Percentiles rank a stretch among this genome's conserved stretches.
phyloP scores from a whole-genome alignment of 352 stramenopile species.

The Plasmopara muralis region DNA sequence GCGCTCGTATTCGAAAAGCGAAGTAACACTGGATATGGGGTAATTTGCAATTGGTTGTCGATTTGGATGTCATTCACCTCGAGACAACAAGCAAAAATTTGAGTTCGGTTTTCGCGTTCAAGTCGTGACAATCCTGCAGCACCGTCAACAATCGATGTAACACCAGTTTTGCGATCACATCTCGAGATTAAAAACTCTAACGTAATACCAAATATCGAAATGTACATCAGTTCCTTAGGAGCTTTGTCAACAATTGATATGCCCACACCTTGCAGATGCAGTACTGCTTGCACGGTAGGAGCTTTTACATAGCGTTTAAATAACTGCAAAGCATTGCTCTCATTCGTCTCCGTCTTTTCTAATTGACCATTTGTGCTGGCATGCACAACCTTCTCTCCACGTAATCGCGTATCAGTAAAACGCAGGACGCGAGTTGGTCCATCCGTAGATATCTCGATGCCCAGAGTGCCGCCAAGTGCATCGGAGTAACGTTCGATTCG shows the following conservation, averaged over 20 bases:
- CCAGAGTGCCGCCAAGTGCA: conserved; percentile 59
- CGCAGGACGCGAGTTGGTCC: conserved; percentile 83
- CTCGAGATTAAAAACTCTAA: conserved; percentile 57
- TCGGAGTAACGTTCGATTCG: conserved; percentile 78
- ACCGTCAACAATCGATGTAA: conserved; percentile 33
- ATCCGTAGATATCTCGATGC: conserved; percentile 78
- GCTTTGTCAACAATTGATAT: conserved; percentile 68
- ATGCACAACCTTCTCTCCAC: conserved; percentile 29
- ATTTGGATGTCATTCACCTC: conserved; percentile 80
- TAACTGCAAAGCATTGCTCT: conserved; percentile 25
- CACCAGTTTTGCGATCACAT: conserved; percentile 21
- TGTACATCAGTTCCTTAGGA: conserved; percentile 76
- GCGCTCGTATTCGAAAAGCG: conserved; percentile 67
- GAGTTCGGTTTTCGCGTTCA: conserved; percentile 45
- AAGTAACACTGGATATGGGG: conserved; percentile 77
- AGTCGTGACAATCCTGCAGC: conserved; percentile 42
- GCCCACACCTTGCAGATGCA: conserved; percentile 66
- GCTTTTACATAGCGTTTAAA: conserved; percentile 44
- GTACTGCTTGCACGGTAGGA: conserved; percentile 41
- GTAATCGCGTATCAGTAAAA: conserved; percentile 77
- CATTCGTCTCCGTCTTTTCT: conserved; percentile 21
- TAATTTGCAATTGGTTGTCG: conserved; percentile 80
- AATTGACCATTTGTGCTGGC: conserved; percentile 20
- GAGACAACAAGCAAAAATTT: conserved; percentile 58
- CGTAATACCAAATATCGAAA: conserved; percentile 56